Base-by-base conservation (phyloP, 208 protist species). In the Crithidia fasciculata region DNA sequence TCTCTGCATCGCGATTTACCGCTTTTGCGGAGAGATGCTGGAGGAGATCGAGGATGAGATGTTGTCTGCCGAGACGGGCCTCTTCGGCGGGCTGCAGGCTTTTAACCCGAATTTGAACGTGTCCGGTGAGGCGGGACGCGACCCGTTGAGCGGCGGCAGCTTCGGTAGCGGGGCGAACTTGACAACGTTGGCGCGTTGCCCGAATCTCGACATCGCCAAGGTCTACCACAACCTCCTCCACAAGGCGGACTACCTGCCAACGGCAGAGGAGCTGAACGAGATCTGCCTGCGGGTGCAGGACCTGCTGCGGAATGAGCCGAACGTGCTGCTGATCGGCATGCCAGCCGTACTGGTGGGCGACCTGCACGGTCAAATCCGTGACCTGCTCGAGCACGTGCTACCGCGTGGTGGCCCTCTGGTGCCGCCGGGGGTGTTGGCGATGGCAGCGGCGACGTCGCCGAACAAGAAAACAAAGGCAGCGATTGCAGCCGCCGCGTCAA, bases 281-380 rank as follows among this genome's bases (percentile, higher is more conserved):
- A 86, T 98, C 40, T 58, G 96, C 16, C 67, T 83, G 56, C 86
- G 88, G n/a, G 82, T 82, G 52, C 81, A 78, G 37, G 78, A 87
- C 43, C n/a, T 97, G 28, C 77, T 98, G 50, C 97, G 97, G 44
- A 60, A 84, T 0, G 96, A 99, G 78, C 97, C 97, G 45, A 96
- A 97, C n/a, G 95, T 99, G 62, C 86, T 99, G 72, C 85, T 98
- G 41, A 87, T 98, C 43, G 93, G 96, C 61, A 74, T 99, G 58
- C 86, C 99, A 13, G 87, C 90, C 49, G 90, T 96, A 8, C 69
- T 97, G 8, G 90, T 97, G 10, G 93, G 93, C 49, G 93, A 97
- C 59, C 84, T 97, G 57, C 93, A 97, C 69, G 93, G 93, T 5
- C 93, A 97, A 75, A 82, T 86, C 36, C 65, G 72, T 62, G 93